These are phyloP conservation scores for Lipomyces spencermartinsiae DNA, from an alignment of 805 yeast genomes.

Conservation along the genomic window DNA sequence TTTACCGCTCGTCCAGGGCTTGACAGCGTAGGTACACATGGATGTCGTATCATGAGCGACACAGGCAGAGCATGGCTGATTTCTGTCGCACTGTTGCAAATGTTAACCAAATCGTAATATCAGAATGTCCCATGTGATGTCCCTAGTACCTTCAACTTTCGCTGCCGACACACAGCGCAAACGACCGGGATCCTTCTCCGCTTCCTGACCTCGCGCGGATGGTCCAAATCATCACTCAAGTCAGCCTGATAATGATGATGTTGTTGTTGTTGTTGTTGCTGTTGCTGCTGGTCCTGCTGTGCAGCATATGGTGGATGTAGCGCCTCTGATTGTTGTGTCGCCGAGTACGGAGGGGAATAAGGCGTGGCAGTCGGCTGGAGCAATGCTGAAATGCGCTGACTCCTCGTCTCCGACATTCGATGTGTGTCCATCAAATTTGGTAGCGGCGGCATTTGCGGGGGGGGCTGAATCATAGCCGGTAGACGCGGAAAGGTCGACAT, in stretches of 20 bases:
- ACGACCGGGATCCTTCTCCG: conserved; percentile 36
- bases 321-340: neutral
- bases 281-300: neutral
- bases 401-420: neutral
- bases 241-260: neutral
- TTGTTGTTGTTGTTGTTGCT: neutral
- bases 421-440: neutral
- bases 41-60: conserved; percentile 25
- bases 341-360: conserved; percentile 17
- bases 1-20: conserved; percentile 18
- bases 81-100: conserved; percentile 21
- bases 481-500: neutral
- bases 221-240: neutral
- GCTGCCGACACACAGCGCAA: conserved; percentile 38
- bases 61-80: conserved; percentile 32
- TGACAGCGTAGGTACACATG: conserved; percentile 23
- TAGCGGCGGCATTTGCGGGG: neutral
- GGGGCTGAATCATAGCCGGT: neutral
- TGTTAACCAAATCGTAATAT: neutral
- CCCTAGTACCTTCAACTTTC: conserved; percentile 34
- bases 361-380: neutral
- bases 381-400: neutral
- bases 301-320: neutral
- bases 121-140: neutral
- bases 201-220: conserved; percentile 7